These are phyloP conservation scores for Puccinia hordei DNA, from an alignment of 1,284 basidiomycete genomes.

Conservation along the genomic window DNA sequence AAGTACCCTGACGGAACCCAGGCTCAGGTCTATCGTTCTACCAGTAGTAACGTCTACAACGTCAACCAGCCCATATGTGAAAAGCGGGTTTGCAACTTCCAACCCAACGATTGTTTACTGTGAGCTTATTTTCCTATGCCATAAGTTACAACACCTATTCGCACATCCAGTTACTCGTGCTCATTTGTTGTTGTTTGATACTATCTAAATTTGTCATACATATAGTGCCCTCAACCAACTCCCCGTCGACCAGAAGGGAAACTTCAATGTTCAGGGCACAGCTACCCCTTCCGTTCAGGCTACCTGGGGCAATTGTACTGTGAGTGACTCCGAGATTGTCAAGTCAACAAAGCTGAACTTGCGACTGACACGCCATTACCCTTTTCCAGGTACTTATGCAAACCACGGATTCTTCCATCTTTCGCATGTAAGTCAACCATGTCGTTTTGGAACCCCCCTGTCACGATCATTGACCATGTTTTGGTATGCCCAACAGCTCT, in stretches of 20 bases:
- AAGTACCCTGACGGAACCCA: conserved; percentile 10
- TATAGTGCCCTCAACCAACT: background rate
- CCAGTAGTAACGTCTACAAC: background rate
- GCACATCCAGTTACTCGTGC: background rate
- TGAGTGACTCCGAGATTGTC: background rate
- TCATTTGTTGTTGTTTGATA: background rate
- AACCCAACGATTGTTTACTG: conserved; percentile 13
- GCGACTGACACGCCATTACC: background rate
- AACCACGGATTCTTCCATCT: conserved; percentile 6
- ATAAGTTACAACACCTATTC: background rate
- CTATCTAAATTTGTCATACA: background rate
- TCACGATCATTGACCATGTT: background rate
- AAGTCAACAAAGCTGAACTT: background rate
- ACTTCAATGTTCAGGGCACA: conserved; percentile 1
- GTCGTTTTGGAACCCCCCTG: background rate
- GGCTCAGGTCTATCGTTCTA: background rate
- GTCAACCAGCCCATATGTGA: background rate
- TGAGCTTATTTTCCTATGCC: background rate
- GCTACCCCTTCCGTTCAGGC: background rate
- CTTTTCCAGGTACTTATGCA: background rate
- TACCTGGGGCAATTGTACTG: conserved; percentile 16
- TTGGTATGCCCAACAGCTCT: background rate
- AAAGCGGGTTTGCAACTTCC: background rate
- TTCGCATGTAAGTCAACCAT: background rate
- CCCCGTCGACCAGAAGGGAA: background rate